Percentiles rank a stretch among this genome's conserved stretches.
Conservation (phyloP, 2,329 filamentous ascomycete genomes). For the Neonectria magnoliae region DNA sequence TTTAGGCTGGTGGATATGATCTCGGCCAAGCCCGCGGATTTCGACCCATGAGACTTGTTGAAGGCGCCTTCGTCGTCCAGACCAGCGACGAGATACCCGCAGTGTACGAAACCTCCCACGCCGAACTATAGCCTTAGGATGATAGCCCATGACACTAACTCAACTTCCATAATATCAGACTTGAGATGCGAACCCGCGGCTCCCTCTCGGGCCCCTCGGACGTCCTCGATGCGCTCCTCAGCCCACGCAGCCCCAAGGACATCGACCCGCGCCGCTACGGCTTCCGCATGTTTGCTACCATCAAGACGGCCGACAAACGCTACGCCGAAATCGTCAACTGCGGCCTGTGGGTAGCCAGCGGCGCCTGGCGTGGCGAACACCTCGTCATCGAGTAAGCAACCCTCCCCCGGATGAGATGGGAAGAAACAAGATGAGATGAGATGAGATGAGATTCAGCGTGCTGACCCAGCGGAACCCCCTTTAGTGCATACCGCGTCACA, state of each 20-base stretch:
- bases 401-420: slow-evolving; percentile 4
- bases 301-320: slow-evolving; percentile 61
- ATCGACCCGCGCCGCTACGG: slow-evolving; percentile 57
- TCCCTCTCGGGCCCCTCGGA: slow-evolving; percentile 59
- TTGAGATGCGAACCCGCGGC: slow-evolving; percentile 58
- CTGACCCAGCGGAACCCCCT: slow-evolving; percentile 12
- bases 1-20: slow-evolving; percentile 55
- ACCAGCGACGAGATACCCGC: slow-evolving; percentile 59
- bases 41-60: slow-evolving; percentile 54
- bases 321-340: slow-evolving; percentile 61
- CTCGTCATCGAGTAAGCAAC: slow-evolving; percentile 57
- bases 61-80: slow-evolving; percentile 61
- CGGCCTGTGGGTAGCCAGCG: slow-evolving; percentile 61
- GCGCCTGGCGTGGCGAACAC: slow-evolving; percentile 57
- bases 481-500: slow-evolving; percentile 49
- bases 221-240: slow-evolving; percentile 53
- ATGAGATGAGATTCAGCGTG: slow-evolving; percentile 24
- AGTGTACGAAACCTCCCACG: slow-evolving; percentile 44
- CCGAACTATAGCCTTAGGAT: neutral
- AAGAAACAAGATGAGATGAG: neutral
- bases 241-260: slow-evolving; percentile 49
- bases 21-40: slow-evolving; percentile 54
- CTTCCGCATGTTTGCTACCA: slow-evolving; percentile 60
- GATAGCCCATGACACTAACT: slow-evolving; percentile 7
- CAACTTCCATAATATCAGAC: slow-evolving; percentile 33